These are phyloP conservation scores for Botryotinia convoluta DNA, from an alignment of 2,329 filamentous ascomycete genomes.

Conservation along the genomic window DNA sequence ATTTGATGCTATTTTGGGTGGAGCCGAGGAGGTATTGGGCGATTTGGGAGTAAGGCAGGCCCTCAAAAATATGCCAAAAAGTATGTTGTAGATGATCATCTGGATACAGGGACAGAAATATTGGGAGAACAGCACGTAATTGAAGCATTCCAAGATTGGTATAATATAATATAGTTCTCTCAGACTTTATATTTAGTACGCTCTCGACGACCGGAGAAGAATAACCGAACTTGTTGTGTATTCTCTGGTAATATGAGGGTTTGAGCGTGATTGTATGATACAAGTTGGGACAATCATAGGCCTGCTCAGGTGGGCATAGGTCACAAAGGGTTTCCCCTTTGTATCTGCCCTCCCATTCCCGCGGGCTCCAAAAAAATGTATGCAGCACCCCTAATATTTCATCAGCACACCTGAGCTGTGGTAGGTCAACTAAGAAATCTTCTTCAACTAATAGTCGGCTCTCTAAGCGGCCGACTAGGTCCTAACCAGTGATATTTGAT, in stretches of 20 bases:
- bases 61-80: conserved; percentile 80
- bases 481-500: neutral
- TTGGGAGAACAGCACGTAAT: neutral
- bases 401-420: too few species aligned
- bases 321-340: too few species aligned
- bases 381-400: too few species aligned
- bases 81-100: conserved; percentile 59
- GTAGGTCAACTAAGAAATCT: neutral
- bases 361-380: too few species aligned
- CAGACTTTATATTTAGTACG: neutral
- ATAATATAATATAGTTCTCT: neutral
- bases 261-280: too few species aligned
- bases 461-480: too few species aligned
- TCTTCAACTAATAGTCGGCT: too few species aligned
- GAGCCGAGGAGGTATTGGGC: conserved; percentile 77
- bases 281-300: too few species aligned
- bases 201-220: neutral
- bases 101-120: too few species aligned
- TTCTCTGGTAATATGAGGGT: too few species aligned
- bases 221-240: neutral
- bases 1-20: conserved; percentile 75
- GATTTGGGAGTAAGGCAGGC: conserved; percentile 83
- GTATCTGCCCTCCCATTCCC: too few species aligned
- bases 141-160: neutral
- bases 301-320: too few species aligned